phyloP scores from a whole-genome alignment of 2,329 filamentous ascomycete species.

The Capronia epimyces region DNA sequence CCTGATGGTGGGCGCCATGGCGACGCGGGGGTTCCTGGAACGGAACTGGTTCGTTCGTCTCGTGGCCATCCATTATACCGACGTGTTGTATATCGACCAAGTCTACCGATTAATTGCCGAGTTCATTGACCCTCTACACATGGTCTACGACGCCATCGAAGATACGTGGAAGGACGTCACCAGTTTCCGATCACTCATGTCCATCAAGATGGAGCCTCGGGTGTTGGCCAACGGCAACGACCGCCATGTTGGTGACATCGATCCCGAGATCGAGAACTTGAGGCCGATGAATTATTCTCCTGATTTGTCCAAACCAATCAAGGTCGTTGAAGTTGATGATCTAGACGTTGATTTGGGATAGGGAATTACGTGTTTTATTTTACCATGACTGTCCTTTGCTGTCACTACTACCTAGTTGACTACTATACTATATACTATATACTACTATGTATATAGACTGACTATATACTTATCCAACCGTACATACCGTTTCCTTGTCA shows the following conservation, averaged over 20 bases:
- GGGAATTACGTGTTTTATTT: no score
- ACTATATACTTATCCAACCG: no score
- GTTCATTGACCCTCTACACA: conserved; percentile 17
- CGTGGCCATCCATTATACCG: conserved; percentile 7
- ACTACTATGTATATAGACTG: no score
- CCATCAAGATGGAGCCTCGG: not conserved
- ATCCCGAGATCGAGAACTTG: conserved; percentile 8
- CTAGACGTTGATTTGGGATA: not conserved
- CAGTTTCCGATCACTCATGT: not conserved
- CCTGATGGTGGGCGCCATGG: conserved; percentile 11
- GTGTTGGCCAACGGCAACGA: not conserved
- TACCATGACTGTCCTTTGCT: no score
- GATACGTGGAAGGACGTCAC: conserved; percentile 16
- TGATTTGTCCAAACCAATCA: conserved; percentile 9
- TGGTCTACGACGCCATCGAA: conserved; percentile 11
- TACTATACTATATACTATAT: no score
- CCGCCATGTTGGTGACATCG: not conserved
- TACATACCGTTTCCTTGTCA: no score
- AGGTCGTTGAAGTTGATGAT: conserved; percentile 7
- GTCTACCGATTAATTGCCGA: conserved; percentile 15
- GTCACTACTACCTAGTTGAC: no score
- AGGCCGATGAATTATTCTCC: conserved; percentile 12
- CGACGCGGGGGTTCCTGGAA: conserved; percentile 4
- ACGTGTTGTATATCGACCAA: conserved; percentile 14
- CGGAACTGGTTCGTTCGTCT: conserved; percentile 18